A percentile compares a stretch with the other conserved stretches of the same genome.
Evolutionary conservation across 345 rosid genomes (phyloP).

Genomic region (Gossypium herbaceum): DNA sequence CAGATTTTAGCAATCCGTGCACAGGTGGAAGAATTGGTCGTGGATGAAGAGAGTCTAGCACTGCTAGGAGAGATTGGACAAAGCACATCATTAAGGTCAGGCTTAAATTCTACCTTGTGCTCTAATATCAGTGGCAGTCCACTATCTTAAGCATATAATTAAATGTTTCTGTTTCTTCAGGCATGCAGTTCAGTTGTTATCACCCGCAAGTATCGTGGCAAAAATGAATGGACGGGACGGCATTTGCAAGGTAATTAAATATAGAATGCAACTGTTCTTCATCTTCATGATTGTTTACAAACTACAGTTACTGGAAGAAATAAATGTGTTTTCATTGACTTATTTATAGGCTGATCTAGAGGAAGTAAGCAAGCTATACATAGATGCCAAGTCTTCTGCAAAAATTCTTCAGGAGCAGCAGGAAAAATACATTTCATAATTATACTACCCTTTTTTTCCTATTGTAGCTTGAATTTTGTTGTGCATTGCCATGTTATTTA

Average conservation of each 20-base stretch:
- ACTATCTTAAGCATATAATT: background rate
- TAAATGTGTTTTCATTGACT: constrained; percentile 8
- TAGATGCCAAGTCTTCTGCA: constrained; percentile 92
- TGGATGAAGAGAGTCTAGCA: constrained; percentile 91
- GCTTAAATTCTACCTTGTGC: background rate
- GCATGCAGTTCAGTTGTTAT: constrained; percentile 91
- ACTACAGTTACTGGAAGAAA: background rate
- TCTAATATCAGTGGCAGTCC: background rate
- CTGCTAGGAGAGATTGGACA: constrained; percentile 82
- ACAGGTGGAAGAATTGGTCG: constrained; percentile 80
- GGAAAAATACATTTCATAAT: constrained; percentile 79
- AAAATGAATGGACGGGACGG: constrained; percentile 88
- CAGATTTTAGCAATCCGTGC: constrained; percentile 97
- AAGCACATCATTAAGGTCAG: constrained; percentile 74
- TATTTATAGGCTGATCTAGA: constrained; percentile 70
- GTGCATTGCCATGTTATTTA: constrained; percentile 1
- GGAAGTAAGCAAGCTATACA: constrained; percentile 70
- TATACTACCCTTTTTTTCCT: background rate
- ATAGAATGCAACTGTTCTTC: background rate
- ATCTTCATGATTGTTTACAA: background rate
- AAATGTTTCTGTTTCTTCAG: constrained; percentile 32
- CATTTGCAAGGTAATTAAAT: constrained; percentile 72
- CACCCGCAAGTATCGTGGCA: constrained; percentile 88
- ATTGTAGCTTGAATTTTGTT: constrained; percentile 6
- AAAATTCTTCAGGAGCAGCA: constrained; percentile 86